Evolutionary conservation across 441 rosid genomes (phyloP), one percentile per base, ranked within the genome.

Genomic region (Eugenia klotzschiana): DNA sequence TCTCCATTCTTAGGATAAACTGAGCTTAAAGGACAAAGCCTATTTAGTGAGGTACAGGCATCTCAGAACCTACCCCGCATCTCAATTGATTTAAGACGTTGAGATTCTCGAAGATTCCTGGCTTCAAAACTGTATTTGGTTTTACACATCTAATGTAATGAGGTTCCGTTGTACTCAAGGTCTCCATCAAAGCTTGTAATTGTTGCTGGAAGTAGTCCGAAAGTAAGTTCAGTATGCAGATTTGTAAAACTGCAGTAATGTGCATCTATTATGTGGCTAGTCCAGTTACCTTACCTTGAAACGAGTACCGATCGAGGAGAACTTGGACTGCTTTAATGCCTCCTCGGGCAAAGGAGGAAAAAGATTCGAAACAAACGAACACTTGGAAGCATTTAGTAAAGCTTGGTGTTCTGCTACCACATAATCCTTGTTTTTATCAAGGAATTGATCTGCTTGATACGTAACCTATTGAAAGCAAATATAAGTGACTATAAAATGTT

Each of bases 181-280:
- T 93, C 87, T 93, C 95, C 95, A 93, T 93, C 80, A 92, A 85
- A 80, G 94, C 81, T 92, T 93, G 95, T 64, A 93, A 87, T 93
- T 93, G 95, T 92, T 89, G 93, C 95, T 93, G 91, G 77, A 89
- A 54, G 84, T 86, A 49, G 83, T 84, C 53, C 50, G 82, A 84
- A 27, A 81, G 79, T 43, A 54, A 88, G 84, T 82, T 85, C 85
- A 46, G 85, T 82, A 46, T 82, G 73, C 79, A 69, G 53, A 83
- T 46, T 14, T 51, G 43, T 83, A 58, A 52, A 74, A 29, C 82
- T 85, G 54, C 83, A 60, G 83, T 58, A 25, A 46, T 83, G 53
- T 51, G 83, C 79, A 55, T 83, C 85, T 86, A 81, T 46, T 81
- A 40, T 79, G 54, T 52, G 82, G 84, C 41, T 60, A 60, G 23